Base-by-base conservation (phyloP, 495 filamentous ascomycete species). In the Lindgomyces ingoldianus region DNA sequence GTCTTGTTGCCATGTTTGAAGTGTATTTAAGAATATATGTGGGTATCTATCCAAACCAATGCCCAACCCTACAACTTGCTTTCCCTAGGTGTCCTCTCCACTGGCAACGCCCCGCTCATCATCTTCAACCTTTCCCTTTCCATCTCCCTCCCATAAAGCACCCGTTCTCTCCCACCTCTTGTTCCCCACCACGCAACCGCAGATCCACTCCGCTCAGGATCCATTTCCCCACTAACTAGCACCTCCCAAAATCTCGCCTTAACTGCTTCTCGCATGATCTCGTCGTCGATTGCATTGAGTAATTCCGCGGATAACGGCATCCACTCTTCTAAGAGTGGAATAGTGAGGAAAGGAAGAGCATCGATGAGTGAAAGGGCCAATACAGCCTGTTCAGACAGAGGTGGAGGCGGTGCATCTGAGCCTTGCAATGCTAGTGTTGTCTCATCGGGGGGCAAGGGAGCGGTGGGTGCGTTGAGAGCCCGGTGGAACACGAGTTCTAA, bases 121-220 rank as follows among this genome's bases (percentile, higher is more conserved):
- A 80, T 81, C 47, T 74, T 68, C 41, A 60, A 33, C 69, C 62
- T 39, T 55, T 59, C 55, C 54, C 48, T 53, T 52, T 47, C 27
- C 24, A 61, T 29, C 50, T 81, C 77, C 14, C 72, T 70, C 3
- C 86, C 87, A 72, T 81, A 86, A 0, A 91, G 69, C 14, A 91
- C 78, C 65, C 80, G 75, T 64, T 90, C 86, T 44, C 88, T 78
- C 0, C 89, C 89, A 16, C 89, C 88, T 45, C 76, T 74, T 1
- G 85, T 87, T 55, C 78, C 83, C 94, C 94, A 98, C 94, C 94
- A 98, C 12, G 85, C 84, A 26, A 95, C 88, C 60, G 87, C 93
- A 47, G 90, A 79, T 50, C 88, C 86, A 10, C 90, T 86, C 25
- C 91, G 80, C 69, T 96, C 90, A 49, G 96, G 85, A 77, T 97